Conservation (phyloP, 768 basidiomycete genomes). For the Rhodotorula diobovata region DNA sequence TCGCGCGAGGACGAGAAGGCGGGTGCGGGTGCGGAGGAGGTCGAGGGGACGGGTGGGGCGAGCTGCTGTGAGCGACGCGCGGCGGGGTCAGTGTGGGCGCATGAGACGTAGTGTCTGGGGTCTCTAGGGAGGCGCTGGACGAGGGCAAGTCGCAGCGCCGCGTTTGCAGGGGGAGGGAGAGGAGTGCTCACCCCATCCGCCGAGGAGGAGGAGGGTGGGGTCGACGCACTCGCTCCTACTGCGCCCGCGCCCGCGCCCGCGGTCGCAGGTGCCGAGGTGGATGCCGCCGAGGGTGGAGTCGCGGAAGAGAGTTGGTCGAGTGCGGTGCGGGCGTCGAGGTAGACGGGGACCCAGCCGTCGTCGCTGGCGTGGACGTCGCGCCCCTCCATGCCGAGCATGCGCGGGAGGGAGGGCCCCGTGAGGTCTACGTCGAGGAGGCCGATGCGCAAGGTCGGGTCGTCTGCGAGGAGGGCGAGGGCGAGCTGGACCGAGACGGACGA, state of each 20-base stretch:
- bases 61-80: background rate
- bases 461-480: slow-evolving; percentile 73
- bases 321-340: slow-evolving; percentile 65
- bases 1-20: background rate
- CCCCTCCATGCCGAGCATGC: slow-evolving; percentile 84
- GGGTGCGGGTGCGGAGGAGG: background rate
- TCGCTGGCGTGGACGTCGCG: slow-evolving; percentile 85
- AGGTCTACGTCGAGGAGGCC: slow-evolving; percentile 99
- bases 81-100: too few species aligned
- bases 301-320: too few species aligned
- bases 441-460: slow-evolving; percentile 59
- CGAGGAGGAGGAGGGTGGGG: too few species aligned
- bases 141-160: too few species aligned
- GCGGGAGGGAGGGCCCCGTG: slow-evolving; percentile 95
- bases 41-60: background rate
- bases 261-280: background rate
- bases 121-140: too few species aligned
- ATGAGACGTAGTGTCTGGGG: too few species aligned
- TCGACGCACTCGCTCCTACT: background rate
- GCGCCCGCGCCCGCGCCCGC: background rate
- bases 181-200: background rate
- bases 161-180: too few species aligned
- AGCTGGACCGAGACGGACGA: slow-evolving; percentile 92
- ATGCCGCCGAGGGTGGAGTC: background rate
- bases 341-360: slow-evolving; percentile 95